A percentile compares a stretch with the other conserved stretches of the same genome.
Conservation (phyloP, 129 eudicot genomes). For the Daucus carota region DH1_v3.0 NC_030382.2:51918501-51919000, state of each 20-base stretch:
- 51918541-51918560: slow-evolving; percentile 80
- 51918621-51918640: background rate
- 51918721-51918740: background rate
- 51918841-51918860: background rate
- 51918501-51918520: slow-evolving; percentile 81
- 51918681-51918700: background rate
- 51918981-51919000: background rate
- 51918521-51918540: slow-evolving; percentile 64
- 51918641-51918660: background rate
- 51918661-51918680: background rate
- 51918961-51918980: background rate
- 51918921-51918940: background rate
- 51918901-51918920: background rate
- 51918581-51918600: slow-evolving; percentile 40
- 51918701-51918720: background rate
- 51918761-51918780: background rate
- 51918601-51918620: background rate
- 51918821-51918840: background rate
- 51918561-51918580: slow-evolving; percentile 63
- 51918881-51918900: background rate
- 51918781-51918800: background rate
- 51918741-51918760: background rate
- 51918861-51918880: no score
- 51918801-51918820: background rate
- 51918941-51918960: background rate